These are phyloP conservation scores for Tieghemostelium lacteum DNA, from an alignment of 78 protist genomes.

Conservation along the genomic window DNA sequence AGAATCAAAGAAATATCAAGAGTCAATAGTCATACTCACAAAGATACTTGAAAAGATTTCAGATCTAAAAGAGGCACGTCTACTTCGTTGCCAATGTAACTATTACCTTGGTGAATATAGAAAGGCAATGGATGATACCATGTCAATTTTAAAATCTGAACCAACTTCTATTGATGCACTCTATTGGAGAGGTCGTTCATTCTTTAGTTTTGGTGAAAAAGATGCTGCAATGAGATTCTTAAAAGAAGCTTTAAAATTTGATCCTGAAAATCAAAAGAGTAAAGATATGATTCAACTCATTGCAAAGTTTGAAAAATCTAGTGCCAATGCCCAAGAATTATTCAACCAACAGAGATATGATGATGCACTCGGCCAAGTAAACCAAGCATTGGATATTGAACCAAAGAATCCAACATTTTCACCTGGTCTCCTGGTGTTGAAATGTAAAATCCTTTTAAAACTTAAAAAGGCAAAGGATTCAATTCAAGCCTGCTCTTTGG, in stretches of 20 bases:
- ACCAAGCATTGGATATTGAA: conserved; percentile 47
- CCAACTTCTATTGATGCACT: conserved; percentile 26
- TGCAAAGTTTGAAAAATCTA: conserved; percentile 20
- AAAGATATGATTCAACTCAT: conserved; percentile 3
- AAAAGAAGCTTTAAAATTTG: conserved; percentile 56
- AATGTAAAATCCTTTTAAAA: conserved; percentile 45
- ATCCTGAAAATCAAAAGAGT: conserved; percentile 18
- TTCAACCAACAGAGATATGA: conserved; percentile 34
- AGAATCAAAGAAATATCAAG: not conserved
- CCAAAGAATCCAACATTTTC: conserved; percentile 9
- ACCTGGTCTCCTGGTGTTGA: conserved; percentile 23
- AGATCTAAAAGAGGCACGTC: conserved; percentile 25
- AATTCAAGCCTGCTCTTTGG: conserved; percentile 8
- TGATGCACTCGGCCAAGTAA: conserved; percentile 21
- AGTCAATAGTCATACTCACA: not conserved
- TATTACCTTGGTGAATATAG: conserved; percentile 13
- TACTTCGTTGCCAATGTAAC: conserved; percentile 11
- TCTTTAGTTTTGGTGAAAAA: conserved; percentile 63
- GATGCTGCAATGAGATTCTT: conserved; percentile 48
- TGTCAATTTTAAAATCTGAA: conserved; percentile 37
- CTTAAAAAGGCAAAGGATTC: conserved; percentile 39
- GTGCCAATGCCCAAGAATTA: conserved; percentile 42
- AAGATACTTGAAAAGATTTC: not conserved
- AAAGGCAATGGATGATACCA: conserved; percentile 34
- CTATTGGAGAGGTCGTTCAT: conserved; percentile 60